These are phyloP conservation scores for Flagelloscypha sp. DNA, from an alignment of 768 basidiomycete genomes.

Conservation along the genomic window DNA sequence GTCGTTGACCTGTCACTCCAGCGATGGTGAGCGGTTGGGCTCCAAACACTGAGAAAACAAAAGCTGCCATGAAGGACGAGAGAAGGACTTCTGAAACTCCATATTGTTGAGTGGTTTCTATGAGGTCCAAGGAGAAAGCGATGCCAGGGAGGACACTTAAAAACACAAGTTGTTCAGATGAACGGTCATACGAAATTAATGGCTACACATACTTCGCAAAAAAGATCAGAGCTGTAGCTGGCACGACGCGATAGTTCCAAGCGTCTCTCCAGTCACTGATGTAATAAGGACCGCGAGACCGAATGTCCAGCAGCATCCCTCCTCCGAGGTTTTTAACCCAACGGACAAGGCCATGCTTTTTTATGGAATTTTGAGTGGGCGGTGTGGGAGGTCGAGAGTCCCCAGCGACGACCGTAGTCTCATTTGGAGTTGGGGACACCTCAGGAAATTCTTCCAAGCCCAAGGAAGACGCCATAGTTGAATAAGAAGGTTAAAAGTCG, in stretches of 20 bases:
- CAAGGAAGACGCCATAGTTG: too few species aligned
- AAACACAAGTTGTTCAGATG: slow-evolving; percentile 11
- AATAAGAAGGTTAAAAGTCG: too few species aligned
- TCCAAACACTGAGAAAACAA: slow-evolving; percentile 78
- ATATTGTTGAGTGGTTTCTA: slow-evolving; percentile 84
- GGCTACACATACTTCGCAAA: slow-evolving; percentile 71
- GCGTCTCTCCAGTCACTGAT: slow-evolving; percentile 84
- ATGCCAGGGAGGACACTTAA: slow-evolving; percentile 78
- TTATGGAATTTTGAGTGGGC: too few species aligned
- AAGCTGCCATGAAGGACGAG: slow-evolving; percentile 83
- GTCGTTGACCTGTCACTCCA: slow-evolving; percentile 67
- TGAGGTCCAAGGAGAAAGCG: slow-evolving; percentile 86
- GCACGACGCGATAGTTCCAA: slow-evolving; percentile 86
- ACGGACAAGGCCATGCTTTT: too few species aligned
- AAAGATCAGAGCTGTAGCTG: slow-evolving; percentile 79
- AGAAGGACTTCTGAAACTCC: slow-evolving; percentile 82
- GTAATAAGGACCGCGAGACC: slow-evolving; percentile 71
- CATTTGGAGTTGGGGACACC: too few species aligned
- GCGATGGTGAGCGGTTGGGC: slow-evolving; percentile 90
- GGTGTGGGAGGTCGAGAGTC: background rate
- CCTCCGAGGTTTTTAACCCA: slow-evolving; percentile 30
- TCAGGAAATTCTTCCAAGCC: too few species aligned
- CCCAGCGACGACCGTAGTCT: background rate
- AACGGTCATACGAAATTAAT: slow-evolving; percentile 7
- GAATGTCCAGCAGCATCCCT: slow-evolving; percentile 68